Conservation (phyloP, 1,139 yeast species). For the Diutina sp. region DNA sequence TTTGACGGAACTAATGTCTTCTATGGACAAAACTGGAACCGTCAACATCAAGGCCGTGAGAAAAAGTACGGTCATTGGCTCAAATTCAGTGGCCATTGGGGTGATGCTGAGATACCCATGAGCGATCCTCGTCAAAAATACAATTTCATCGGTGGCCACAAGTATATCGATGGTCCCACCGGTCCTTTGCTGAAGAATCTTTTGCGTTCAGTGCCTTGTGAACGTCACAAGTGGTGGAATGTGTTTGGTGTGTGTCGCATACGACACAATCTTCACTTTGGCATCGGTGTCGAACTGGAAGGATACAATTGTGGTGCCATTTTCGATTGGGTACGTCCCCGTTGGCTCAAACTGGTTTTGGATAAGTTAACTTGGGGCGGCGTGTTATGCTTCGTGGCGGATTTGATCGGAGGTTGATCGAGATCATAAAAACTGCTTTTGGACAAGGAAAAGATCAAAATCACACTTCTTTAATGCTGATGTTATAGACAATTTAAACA, state of each 20-base stretch:
- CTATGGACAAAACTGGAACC: slow-evolving; percentile 29
- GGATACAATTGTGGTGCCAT: slow-evolving; percentile 57
- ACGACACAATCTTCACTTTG: slow-evolving; percentile 61
- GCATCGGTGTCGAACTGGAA: slow-evolving; percentile 81
- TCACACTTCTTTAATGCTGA: no score
- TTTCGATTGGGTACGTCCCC: slow-evolving; percentile 39
- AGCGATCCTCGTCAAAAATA: slow-evolving; percentile 70
- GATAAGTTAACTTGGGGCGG: slow-evolving; percentile 61
- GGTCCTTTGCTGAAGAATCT: slow-evolving; percentile 82
- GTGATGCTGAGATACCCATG: slow-evolving; percentile 58
- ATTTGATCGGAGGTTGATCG: not conserved
- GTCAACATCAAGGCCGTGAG: slow-evolving; percentile 43
- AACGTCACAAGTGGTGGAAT: slow-evolving; percentile 66
- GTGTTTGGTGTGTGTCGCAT: slow-evolving; percentile 69
- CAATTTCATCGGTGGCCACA: slow-evolving; percentile 77
- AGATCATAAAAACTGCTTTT: not conserved
- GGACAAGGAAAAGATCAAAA: not conserved
- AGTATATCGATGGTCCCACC: slow-evolving; percentile 79
- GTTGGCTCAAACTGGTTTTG: slow-evolving; percentile 30
- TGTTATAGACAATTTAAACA: not conserved
- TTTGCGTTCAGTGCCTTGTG: slow-evolving; percentile 59
- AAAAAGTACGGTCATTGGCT: slow-evolving; percentile 66
- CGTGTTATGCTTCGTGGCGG: slow-evolving; percentile 37
- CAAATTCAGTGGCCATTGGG: slow-evolving; percentile 78
- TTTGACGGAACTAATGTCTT: slow-evolving; percentile 44